Conservation (phyloP, 176 grass and related monocot genomes). For the Miscanthus lutarioriparius region DNA sequence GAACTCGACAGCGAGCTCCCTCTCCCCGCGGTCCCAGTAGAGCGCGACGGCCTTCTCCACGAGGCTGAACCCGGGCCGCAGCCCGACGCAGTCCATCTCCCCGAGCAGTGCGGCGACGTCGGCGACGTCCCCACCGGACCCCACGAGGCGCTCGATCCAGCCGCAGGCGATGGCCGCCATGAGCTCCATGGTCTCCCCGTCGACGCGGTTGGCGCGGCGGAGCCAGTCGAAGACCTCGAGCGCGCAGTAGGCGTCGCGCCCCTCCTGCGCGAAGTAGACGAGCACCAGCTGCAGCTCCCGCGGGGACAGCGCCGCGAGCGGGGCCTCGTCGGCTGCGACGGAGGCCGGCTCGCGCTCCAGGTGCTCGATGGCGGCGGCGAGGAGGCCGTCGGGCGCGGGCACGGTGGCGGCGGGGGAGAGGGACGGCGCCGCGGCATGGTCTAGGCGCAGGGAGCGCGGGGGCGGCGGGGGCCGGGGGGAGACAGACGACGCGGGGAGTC, state of each 20-base stretch:
- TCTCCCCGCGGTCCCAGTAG: slow-evolving; percentile 84
- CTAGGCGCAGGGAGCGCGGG: slow-evolving; percentile 51
- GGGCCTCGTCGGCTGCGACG: slow-evolving; percentile 42
- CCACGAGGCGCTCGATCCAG: slow-evolving; percentile 86
- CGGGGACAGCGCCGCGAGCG: slow-evolving; percentile 71
- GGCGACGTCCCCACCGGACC: slow-evolving; percentile 51
- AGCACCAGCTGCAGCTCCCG: slow-evolving; percentile 90
- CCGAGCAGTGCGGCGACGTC: slow-evolving; percentile 76
- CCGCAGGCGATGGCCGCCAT: slow-evolving; percentile 94
- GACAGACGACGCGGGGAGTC: neutral
- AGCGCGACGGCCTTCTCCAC: slow-evolving; percentile 91
- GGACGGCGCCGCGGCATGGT: slow-evolving; percentile 21
- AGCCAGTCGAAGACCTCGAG: slow-evolving; percentile 99
- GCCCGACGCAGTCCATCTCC: slow-evolving; percentile 98
- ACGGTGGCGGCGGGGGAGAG: too few relatives aligned
- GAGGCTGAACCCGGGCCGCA: slow-evolving; percentile 75
- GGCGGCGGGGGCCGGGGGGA: neutral
- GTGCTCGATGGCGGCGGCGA: too few relatives aligned
- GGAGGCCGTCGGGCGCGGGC: too few relatives aligned
- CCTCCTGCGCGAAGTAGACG: slow-evolving; percentile 96
- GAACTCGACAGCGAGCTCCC: slow-evolving; percentile 66
- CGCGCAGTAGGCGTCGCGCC: slow-evolving; percentile 91
- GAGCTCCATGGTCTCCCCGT: slow-evolving; percentile 97
- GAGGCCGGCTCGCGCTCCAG: too few relatives aligned
- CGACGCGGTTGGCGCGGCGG: slow-evolving; percentile 84